A percentile compares a stretch with the other conserved stretches of the same genome.
Evolutionary conservation across 2,329 filamentous ascomycete genomes (phyloP).

Genomic region (Phoma sp.): DNA sequence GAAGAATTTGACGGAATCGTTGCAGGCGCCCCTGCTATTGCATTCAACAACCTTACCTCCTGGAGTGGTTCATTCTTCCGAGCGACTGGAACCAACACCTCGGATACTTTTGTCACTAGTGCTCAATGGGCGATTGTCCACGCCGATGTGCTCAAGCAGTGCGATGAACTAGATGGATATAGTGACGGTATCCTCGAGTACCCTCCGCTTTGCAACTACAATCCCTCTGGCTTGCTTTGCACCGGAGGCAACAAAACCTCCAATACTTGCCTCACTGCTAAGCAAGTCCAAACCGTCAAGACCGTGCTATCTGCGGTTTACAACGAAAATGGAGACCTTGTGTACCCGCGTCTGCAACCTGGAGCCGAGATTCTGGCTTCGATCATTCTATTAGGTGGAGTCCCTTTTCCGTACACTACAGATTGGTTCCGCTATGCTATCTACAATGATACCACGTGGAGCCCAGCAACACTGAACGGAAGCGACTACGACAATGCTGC

Average conservation of each 20-base stretch:
- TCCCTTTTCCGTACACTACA: slow-evolving; percentile 51
- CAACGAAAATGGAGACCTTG: slow-evolving; percentile 52
- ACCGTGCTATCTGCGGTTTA: slow-evolving; percentile 53
- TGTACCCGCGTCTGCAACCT: slow-evolving; percentile 60
- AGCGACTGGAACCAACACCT: slow-evolving; percentile 34
- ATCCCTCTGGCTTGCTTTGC: slow-evolving; percentile 51
- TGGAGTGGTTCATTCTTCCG: slow-evolving; percentile 43
- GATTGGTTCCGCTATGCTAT: slow-evolving; percentile 60
- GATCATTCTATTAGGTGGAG: slow-evolving; percentile 48
- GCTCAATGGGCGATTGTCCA: slow-evolving; percentile 51
- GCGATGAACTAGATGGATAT: slow-evolving; percentile 57
- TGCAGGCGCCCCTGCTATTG: slow-evolving; percentile 43
- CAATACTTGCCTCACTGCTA: slow-evolving; percentile 53
- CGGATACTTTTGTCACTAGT: slow-evolving; percentile 48
- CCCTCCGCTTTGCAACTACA: slow-evolving; percentile 53
- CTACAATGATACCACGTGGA: slow-evolving; percentile 54
- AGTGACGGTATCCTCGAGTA: slow-evolving; percentile 58
- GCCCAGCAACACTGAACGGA: slow-evolving; percentile 47
- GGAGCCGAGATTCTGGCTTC: slow-evolving; percentile 53
- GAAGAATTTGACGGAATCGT: slow-evolving; percentile 49
- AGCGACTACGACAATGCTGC: slow-evolving; percentile 52
- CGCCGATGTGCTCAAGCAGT: slow-evolving; percentile 55
- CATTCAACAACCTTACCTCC: slow-evolving; percentile 44
- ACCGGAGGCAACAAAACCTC: slow-evolving; percentile 30
- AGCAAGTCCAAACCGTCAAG: slow-evolving; percentile 54